phyloP scores from a whole-genome alignment of 768 basidiomycete genomes.

The Boletus tomentosulus region DNA sequence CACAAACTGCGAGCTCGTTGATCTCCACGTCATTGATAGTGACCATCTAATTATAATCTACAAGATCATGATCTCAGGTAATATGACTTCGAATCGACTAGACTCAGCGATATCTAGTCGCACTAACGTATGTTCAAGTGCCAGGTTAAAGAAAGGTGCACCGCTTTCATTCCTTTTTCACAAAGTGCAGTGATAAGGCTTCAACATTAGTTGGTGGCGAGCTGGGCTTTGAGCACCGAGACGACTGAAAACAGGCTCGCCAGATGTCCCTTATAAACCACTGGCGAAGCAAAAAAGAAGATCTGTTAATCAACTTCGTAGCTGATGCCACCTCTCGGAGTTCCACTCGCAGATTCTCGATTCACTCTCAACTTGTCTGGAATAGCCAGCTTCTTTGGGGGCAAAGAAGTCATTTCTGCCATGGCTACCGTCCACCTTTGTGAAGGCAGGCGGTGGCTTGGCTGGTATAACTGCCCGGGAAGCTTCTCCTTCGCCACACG shows the following conservation, averaged over 20 bases:
- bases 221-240: not conserved
- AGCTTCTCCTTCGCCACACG: constrained; percentile 28
- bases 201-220: not conserved
- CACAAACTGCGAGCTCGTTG: too few relatives aligned
- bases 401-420: constrained; percentile 33
- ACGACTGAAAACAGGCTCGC: not conserved
- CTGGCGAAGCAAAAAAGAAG: too few relatives aligned
- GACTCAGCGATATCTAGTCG: too few relatives aligned
- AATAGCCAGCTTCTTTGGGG: constrained; percentile 34
- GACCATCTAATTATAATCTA: too few relatives aligned
- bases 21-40: too few relatives aligned
- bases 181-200: not conserved
- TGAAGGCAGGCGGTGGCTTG: constrained; percentile 31
- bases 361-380: constrained; percentile 27
- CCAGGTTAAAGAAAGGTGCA: not conserved
- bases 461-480: constrained; percentile 38
- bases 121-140: too few relatives aligned
- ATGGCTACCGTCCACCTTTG: constrained; percentile 34
- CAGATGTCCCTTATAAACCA: not conserved
- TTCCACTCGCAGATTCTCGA: constrained; percentile 8
- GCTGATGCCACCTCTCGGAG: constrained; percentile 17
- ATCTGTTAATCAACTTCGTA: not conserved
- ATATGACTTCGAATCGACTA: too few relatives aligned
- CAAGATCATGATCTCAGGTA: too few relatives aligned
- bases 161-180: not conserved